These are phyloP conservation scores for Dioscorea alata DNA, from an alignment of 106 monocot genomes.

Conservation along the genomic window DNA sequence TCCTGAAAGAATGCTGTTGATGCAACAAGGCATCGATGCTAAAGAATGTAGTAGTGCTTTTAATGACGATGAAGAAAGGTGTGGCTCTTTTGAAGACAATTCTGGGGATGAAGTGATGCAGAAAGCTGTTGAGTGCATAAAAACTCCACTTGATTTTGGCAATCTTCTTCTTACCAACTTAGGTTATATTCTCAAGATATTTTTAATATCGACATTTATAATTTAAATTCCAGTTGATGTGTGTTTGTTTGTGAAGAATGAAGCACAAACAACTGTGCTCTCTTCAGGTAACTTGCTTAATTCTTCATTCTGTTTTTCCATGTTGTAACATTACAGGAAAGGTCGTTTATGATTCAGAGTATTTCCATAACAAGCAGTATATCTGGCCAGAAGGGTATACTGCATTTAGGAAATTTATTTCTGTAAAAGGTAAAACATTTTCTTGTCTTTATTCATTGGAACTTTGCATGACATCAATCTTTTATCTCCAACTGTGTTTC, in stretches of 20 bases:
- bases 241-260: too few relatives aligned
- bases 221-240: too few relatives aligned
- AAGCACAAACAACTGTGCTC: too few relatives aligned
- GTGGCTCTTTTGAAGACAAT: conserved; percentile 25
- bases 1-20: conserved; percentile 66
- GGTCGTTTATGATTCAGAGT: conserved; percentile 64
- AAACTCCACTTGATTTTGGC: conserved; percentile 65
- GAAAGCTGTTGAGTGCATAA: conserved; percentile 16
- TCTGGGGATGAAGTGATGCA: conserved; percentile 23
- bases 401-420: conserved; percentile 75
- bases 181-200: conserved; percentile 30
- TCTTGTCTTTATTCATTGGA: not conserved
- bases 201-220: too few relatives aligned
- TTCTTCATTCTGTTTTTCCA: conserved; percentile 3
- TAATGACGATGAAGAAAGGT: conserved; percentile 23
- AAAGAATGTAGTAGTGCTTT: conserved; percentile 21
- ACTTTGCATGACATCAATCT: not conserved
- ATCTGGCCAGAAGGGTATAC: conserved; percentile 98
- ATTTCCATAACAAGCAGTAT: conserved; percentile 73
- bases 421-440: conserved; percentile 55
- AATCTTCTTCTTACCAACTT: conserved; percentile 66
- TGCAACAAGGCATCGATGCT: conserved; percentile 33
- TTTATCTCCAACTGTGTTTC: not conserved
- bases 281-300: not conserved
- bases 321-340: conserved; percentile 41